Evolutionary conservation across 768 basidiomycete genomes (phyloP).

Genomic region (Boletus bicolor): DNA sequence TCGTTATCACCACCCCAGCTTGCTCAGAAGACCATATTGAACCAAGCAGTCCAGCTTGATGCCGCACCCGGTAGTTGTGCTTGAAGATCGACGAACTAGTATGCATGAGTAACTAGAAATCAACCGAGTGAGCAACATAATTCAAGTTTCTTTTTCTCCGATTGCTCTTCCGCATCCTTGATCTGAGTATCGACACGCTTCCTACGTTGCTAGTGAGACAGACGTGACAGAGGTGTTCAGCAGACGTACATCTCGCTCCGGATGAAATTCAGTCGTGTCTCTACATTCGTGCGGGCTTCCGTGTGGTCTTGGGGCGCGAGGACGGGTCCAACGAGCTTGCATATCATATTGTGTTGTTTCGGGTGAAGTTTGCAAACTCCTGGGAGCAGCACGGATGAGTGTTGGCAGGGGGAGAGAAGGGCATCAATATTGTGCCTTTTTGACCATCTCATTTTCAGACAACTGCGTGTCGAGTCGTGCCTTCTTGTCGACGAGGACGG

Average conservation of each 20-base stretch:
- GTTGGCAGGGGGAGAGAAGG: neutral
- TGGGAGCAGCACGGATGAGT: conserved; percentile 30
- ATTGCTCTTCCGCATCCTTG: conserved; percentile 70
- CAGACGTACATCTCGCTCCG: conserved; percentile 73
- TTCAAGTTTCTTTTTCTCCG: conserved; percentile 82
- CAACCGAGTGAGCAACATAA: conserved; percentile 35
- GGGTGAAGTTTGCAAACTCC: conserved; percentile 78
- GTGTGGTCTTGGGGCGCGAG: conserved; percentile 84
- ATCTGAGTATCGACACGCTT: conserved; percentile 81
- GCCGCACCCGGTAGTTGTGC: conserved; percentile 40
- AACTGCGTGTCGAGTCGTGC: conserved; percentile 88
- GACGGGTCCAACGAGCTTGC: conserved; percentile 89
- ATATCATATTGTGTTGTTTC: conserved; percentile 81
- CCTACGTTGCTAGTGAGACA: conserved; percentile 33
- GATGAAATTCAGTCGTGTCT: conserved; percentile 89
- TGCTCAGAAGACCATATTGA: neutral
- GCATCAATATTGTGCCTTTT: conserved; percentile 54
- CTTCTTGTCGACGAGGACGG: conserved; percentile 70
- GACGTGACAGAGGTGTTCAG: neutral
- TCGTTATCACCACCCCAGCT: neutral
- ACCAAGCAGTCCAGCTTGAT: conserved; percentile 6
- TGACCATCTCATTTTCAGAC: conserved; percentile 88
- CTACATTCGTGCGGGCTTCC: conserved; percentile 85
- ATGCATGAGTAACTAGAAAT: conserved; percentile 14
- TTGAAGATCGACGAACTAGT: conserved; percentile 67